A percentile compares a stretch with the other conserved stretches of the same genome.
These are phyloP conservation scores for Dryas octopetala DNA, from an alignment of 306 rosid species.

Conservation along the genomic window DNA sequence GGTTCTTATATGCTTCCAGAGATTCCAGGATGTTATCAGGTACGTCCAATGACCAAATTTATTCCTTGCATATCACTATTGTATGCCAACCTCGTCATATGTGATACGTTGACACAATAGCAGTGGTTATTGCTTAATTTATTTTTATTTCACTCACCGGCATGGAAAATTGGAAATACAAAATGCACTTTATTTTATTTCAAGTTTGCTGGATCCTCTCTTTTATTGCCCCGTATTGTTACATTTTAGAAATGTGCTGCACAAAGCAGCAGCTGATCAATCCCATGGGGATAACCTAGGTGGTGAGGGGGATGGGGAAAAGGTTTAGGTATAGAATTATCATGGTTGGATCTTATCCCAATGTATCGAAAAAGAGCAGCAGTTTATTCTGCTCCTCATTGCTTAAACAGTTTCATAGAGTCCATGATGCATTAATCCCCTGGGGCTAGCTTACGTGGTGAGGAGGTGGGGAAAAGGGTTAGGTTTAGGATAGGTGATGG, in stretches of 20 bases:
- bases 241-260: background rate
- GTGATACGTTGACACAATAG: background rate
- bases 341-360: too few species aligned
- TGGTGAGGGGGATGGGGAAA: too few species aligned
- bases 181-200: background rate
- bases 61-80: background rate
- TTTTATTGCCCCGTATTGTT: background rate
- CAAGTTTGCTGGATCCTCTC: background rate
- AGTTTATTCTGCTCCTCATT: too few species aligned
- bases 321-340: too few species aligned
- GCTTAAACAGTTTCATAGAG: too few species aligned
- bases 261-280: background rate
- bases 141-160: background rate
- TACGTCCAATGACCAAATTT: constrained; percentile 16
- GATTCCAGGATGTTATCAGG: constrained; percentile 88
- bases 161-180: background rate
- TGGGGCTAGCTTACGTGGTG: too few species aligned
- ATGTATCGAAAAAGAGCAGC: too few species aligned
- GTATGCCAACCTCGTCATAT: too few species aligned
- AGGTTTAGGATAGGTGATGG: too few species aligned
- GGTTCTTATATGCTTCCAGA: constrained; percentile 91
- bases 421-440: too few species aligned
- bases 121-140: background rate
- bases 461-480: too few species aligned
- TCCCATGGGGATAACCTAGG: too few species aligned